Conservation (phyloP, 352 stramenopile species). For the Globisporangium heterothallicum region DNA sequence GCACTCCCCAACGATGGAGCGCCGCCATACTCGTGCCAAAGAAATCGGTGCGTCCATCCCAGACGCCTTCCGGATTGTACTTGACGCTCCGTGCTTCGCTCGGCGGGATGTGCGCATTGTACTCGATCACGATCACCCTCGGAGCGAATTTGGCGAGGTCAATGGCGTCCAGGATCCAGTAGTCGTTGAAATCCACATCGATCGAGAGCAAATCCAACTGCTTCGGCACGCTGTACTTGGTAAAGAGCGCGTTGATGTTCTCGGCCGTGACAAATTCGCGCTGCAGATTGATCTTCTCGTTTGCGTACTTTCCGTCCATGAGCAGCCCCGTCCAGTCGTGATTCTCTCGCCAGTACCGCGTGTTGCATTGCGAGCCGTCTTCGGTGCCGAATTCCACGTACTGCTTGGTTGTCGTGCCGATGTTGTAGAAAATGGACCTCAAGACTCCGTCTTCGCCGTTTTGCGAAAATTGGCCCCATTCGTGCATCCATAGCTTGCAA, state of each 20-base stretch:
- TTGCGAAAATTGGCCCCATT: slow-evolving; percentile 59
- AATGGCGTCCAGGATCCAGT: slow-evolving; percentile 56
- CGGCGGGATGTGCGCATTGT: slow-evolving; percentile 53
- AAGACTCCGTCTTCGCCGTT: slow-evolving; percentile 74
- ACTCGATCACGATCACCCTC: slow-evolving; percentile 54
- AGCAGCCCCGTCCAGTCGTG: slow-evolving; percentile 50
- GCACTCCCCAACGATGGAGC: slow-evolving; percentile 32
- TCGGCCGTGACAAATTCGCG: slow-evolving; percentile 52
- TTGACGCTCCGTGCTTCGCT: slow-evolving; percentile 37
- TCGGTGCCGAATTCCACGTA: slow-evolving; percentile 74
- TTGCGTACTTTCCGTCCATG: slow-evolving; percentile 46
- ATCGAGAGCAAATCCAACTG: slow-evolving; percentile 63
- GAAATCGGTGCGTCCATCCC: slow-evolving; percentile 45
- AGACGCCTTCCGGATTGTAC: slow-evolving; percentile 34
- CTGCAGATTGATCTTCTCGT: slow-evolving; percentile 46
- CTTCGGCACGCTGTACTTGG: slow-evolving; percentile 32
- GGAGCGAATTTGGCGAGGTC: slow-evolving; percentile 36
- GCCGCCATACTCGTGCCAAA: slow-evolving; percentile 58
- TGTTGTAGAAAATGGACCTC: slow-evolving; percentile 44
- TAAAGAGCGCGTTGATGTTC: slow-evolving; percentile 57
- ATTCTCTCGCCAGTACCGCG: slow-evolving; percentile 37
- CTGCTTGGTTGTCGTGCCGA: slow-evolving; percentile 25
- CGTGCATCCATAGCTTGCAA: slow-evolving; percentile 55
- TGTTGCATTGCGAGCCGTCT: slow-evolving; percentile 55
- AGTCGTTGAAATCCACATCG: slow-evolving; percentile 78